These are phyloP conservation scores for Lentinula lateritia DNA, from an alignment of 768 basidiomycete genomes.

Conservation along the genomic window DNA sequence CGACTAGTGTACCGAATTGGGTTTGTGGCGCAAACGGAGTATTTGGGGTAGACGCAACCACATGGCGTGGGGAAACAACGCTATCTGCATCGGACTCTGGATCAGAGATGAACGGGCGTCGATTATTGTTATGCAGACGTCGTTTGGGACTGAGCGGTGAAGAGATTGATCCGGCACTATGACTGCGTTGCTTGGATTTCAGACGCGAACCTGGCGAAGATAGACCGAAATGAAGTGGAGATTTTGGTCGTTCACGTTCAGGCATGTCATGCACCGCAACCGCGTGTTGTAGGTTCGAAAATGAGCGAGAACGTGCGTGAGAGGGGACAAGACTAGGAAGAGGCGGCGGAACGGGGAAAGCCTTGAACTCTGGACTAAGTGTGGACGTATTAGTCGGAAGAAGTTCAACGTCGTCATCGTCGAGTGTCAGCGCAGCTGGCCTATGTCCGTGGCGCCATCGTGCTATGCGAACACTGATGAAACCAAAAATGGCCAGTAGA, in stretches of 20 bases:
- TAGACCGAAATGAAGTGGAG: constrained; percentile 2
- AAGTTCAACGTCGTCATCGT: constrained; percentile 2
- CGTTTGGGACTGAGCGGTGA: constrained; percentile 2
- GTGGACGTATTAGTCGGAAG: constrained; percentile 4
- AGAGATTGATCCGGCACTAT: background rate
- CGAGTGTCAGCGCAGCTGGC: constrained; percentile 1
- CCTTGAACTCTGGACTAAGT: constrained; percentile 1
- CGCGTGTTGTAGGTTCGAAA: background rate
- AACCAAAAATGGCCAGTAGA: constrained; percentile 2
- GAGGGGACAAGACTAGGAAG: background rate
- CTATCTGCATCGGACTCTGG: background rate
- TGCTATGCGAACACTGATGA: constrained; percentile 7
- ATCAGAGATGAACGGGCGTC: background rate
- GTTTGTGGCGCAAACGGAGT: background rate
- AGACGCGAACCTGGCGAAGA: constrained; percentile 4
- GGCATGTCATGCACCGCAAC: background rate
- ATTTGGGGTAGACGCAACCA: background rate
- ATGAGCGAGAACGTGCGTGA: background rate
- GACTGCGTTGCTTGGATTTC: constrained; percentile 2
- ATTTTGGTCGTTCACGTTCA: constrained; percentile 5
- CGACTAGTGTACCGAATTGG: background rate
- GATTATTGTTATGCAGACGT: background rate
- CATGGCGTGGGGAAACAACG: background rate
- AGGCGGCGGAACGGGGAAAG: background rate
- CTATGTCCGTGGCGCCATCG: constrained; percentile 1